Evolutionary conservation across 2,329 filamentous ascomycete genomes (phyloP), one percentile per base, ranked within the genome.

Genomic region (Gaeumannomyces sp.): DNA sequence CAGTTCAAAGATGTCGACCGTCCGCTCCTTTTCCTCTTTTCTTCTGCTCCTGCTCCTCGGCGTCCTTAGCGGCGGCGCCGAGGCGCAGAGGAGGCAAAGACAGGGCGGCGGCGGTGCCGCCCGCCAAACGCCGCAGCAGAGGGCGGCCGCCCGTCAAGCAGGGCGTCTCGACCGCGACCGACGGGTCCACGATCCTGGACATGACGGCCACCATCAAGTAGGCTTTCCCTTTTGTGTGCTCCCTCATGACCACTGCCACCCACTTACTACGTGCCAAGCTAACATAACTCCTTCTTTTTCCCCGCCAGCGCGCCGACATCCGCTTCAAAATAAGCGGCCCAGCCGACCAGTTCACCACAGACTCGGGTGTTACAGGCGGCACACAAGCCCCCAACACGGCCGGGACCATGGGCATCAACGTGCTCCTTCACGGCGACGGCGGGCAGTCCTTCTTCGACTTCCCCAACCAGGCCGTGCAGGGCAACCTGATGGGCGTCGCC

Each of bases 371-470:
- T 1, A 71, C 76, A n/a, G 83, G 82, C 50, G 82, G 70, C 10
- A 66, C 72, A 28, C 75, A 72, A 62, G 66, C 59, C 1, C 69
- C 76, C 27, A 70, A 71, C 28, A 70, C 73, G 2, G 64, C 70
- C 0, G 78, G 80, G 6, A 67, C 73, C 8, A 73, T 83, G 35
- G 83, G 82, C 62, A 76, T 84, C 8, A 86, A 86, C 69, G 80
- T 87, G 19, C 78, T 87, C 50, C 78, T 87, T 4, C 84, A 87
- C 71, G 84, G 84, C 62, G 84, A 87, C 70, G 84, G 84, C 58
- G 84, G 84, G 8, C 81, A 85, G 69, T 84, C 81, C 16, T 85
- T 85, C 77, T 83, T 83, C 72, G 81, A 83, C 70, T 83, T 84
- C 73, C 82, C 82, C 50, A 85, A 85, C 72, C 80, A 85, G 68